Conservation (phyloP, 2,329 filamentous ascomycete species). For the Chaetomium olivaceum region DNA sequence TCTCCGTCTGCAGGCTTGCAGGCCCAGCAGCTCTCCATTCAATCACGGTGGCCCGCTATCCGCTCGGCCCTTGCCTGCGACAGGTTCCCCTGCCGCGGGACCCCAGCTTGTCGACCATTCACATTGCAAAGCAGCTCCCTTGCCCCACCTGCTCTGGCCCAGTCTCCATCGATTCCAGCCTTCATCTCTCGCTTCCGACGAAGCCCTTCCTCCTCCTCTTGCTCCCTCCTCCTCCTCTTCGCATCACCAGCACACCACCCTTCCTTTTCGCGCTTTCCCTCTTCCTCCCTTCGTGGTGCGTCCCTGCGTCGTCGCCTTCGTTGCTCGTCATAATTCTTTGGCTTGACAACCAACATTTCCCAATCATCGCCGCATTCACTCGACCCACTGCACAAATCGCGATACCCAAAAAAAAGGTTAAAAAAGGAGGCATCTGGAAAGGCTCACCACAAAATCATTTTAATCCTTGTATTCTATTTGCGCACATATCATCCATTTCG, state of each 20-base stretch:
- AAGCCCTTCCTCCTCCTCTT: conserved; percentile 32
- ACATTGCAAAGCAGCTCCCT: conserved; percentile 25
- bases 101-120: conserved; percentile 29
- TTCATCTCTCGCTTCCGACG: conserved; percentile 36
- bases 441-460: conserved; percentile 33
- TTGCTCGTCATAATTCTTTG: conserved; percentile 31
- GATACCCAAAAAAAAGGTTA: conserved; percentile 33
- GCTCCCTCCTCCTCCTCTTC: conserved; percentile 35
- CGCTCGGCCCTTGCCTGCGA: conserved; percentile 33
- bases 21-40: conserved; percentile 23
- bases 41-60: conserved; percentile 36
- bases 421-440: conserved; percentile 34
- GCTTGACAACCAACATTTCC: conserved; percentile 29
- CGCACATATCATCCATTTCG: conserved; percentile 29
- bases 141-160: conserved; percentile 30
- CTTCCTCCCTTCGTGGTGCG: conserved; percentile 38
- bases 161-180: conserved; percentile 25
- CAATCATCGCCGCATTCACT: conserved; percentile 35
- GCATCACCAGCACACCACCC: conserved; percentile 35
- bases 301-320: conserved; percentile 35
- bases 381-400: conserved; percentile 27
- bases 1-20: conserved; percentile 28
- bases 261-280: conserved; percentile 40
- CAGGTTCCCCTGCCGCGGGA: conserved; percentile 28
- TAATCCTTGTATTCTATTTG: conserved; percentile 41